Percentiles rank a stretch among this genome's conserved stretches.
These are phyloP conservation scores for Mycena sp. DNA, from an alignment of 1,284 basidiomycete genomes.

Conservation along the genomic window DNA sequence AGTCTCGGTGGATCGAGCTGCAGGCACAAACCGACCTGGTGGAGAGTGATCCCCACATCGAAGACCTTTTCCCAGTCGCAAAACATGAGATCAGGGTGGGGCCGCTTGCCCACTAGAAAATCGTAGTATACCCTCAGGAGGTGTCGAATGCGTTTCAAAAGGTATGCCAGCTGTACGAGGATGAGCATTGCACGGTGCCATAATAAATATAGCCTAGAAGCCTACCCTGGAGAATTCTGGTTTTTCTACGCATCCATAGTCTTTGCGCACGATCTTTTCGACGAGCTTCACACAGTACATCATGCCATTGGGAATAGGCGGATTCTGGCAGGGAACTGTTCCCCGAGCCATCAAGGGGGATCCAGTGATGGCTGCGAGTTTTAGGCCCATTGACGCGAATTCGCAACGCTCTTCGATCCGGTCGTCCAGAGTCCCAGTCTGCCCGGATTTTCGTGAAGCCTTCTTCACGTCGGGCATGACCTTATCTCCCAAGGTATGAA, in stretches of 20 bases:
- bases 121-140: conserved; percentile 41
- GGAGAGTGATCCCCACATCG: conserved; percentile 38
- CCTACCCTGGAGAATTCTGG: conserved; percentile 7
- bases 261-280: conserved; percentile 30
- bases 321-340: conserved; percentile 28
- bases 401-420: conserved; percentile 1
- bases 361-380: neutral
- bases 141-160: too few relatives aligned
- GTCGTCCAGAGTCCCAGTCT: conserved; percentile 5
- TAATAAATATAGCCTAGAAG: neutral
- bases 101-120: conserved; percentile 24
- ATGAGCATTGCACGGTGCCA: too few relatives aligned
- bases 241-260: neutral
- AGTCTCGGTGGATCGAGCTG: conserved; percentile 36
- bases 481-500: neutral
- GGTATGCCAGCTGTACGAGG: conserved; percentile 36
- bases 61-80: conserved; percentile 36
- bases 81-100: conserved; percentile 33
- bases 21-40: conserved; percentile 37
- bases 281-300: conserved; percentile 31
- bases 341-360: neutral
- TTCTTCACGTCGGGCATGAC: neutral
- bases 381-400: conserved; percentile 10
- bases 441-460: conserved; percentile 3
- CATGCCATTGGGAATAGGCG: conserved; percentile 37